Conservation (phyloP, 2,329 filamentous ascomycete species). For the Alternaria rosae region DNA sequence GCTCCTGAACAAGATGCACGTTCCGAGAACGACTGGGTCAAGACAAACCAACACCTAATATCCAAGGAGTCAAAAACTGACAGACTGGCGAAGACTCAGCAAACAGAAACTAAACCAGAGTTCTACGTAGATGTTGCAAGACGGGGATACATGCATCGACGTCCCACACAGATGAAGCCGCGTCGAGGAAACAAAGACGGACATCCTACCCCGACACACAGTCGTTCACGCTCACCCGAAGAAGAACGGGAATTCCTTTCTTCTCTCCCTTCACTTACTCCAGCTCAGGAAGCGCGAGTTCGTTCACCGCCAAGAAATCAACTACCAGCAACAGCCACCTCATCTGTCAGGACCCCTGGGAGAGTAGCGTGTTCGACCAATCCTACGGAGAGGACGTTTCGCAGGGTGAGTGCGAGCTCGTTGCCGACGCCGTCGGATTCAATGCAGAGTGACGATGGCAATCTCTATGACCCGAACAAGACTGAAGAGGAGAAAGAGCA, state of each 20-base stretch:
- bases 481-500: not conserved
- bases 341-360: not conserved
- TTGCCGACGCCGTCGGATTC: not conserved
- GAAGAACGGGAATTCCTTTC: not conserved
- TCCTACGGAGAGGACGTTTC: not conserved
- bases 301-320: not conserved
- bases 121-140: not conserved
- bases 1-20: not conserved
- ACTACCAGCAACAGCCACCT: not conserved
- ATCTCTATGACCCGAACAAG: not conserved
- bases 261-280: not conserved
- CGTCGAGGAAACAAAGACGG: not conserved
- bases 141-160: rapidly evolving
- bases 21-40: too few species aligned
- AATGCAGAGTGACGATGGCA: not conserved
- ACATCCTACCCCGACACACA: not conserved
- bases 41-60: too few species aligned
- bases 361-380: not conserved
- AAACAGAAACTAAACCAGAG: not conserved
- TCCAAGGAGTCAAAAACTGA: too few species aligned
- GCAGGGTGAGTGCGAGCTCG: not conserved
- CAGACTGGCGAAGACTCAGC: too few species aligned
- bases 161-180: not conserved
- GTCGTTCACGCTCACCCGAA: not conserved
- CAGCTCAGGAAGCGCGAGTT: not conserved